Percentiles rank a stretch among this genome's conserved stretches.
These are phyloP conservation scores for Lactarius hatsudake DNA, from an alignment of 768 basidiomycete genomes.

Conservation along the genomic window DNA sequence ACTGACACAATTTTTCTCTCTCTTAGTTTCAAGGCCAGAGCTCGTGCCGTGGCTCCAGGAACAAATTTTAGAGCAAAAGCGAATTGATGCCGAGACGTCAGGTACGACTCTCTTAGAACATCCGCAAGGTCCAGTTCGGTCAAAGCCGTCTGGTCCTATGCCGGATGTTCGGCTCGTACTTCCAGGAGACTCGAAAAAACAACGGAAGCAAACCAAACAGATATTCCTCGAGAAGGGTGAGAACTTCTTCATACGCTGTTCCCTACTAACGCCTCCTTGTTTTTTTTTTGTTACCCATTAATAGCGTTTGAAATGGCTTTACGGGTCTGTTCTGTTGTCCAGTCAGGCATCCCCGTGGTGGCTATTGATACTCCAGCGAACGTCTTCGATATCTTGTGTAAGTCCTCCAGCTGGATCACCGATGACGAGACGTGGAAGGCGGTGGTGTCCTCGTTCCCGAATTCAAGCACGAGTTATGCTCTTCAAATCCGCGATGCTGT, in stretches of 20 bases:
- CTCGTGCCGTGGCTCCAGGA: conserved; percentile 73
- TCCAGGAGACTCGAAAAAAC: conserved; percentile 69
- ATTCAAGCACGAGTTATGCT: conserved; percentile 59
- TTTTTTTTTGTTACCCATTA: not conserved
- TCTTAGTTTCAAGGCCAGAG: conserved; percentile 58
- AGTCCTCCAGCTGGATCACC: conserved; percentile 58
- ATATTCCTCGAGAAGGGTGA: conserved; percentile 67
- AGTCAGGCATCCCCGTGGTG: conserved; percentile 62
- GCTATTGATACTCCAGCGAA: conserved; percentile 63
- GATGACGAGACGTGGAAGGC: conserved; percentile 76
- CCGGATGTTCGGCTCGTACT: conserved; percentile 63
- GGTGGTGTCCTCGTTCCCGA: conserved; percentile 53
- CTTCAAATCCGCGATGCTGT: conserved; percentile 66
- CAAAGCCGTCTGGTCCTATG: conserved; percentile 35
- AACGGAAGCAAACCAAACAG: conserved; percentile 67
- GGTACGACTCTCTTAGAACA: conserved; percentile 49
- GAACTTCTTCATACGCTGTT: conserved; percentile 1
- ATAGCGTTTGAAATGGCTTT: conserved; percentile 62
- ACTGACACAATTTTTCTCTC: conserved; percentile 7
- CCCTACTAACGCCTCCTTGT: not conserved
- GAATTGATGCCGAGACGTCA: conserved; percentile 62
- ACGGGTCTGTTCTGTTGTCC: conserved; percentile 57
- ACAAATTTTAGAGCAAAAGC: conserved; percentile 77
- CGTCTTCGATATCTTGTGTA: conserved; percentile 62
- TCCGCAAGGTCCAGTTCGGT: conserved; percentile 34